Evolutionary conservation across 1,139 yeast species (phyloP).

Genomic region (Citeromyces siamensis): DNA sequence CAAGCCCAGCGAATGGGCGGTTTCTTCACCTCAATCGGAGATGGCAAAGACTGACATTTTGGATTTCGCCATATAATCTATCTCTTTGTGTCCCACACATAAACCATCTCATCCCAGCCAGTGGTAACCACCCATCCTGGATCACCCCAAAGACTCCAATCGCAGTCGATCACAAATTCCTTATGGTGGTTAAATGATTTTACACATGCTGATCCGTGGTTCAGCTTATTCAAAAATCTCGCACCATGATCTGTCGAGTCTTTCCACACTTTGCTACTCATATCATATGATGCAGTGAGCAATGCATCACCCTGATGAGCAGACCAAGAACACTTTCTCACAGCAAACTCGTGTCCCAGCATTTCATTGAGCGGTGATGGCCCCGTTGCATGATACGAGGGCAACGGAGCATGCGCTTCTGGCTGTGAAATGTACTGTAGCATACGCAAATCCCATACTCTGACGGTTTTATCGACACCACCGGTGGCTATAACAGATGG

Average conservation of each 20-base stretch:
- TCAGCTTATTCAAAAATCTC: slow-evolving; percentile 29
- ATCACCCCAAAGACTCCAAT: slow-evolving; percentile 93
- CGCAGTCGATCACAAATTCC: slow-evolving; percentile 92
- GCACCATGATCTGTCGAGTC: slow-evolving; percentile 51
- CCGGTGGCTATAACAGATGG: slow-evolving; percentile 72
- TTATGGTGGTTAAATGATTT: slow-evolving; percentile 60
- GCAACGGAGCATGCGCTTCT: slow-evolving; percentile 22
- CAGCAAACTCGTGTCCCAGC: slow-evolving; percentile 84
- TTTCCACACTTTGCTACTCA: slow-evolving; percentile 82
- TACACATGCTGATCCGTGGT: slow-evolving; percentile 31
- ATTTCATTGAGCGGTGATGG: slow-evolving; percentile 71
- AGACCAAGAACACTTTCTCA: slow-evolving; percentile 74
- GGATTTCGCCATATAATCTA: background rate
- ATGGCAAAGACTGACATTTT: background rate
- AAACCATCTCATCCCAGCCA: slow-evolving; percentile 95
- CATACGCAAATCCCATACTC: slow-evolving; percentile 85
- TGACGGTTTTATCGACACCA: slow-evolving; percentile 76
- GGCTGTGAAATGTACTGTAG: slow-evolving; percentile 29
- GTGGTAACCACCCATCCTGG: slow-evolving; percentile 94
- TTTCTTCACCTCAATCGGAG: background rate
- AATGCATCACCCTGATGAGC: slow-evolving; percentile 72
- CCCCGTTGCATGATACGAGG: slow-evolving; percentile 33
- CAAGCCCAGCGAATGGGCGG: slow-evolving; percentile 1
- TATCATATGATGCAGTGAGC: slow-evolving; percentile 77
- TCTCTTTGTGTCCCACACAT: slow-evolving; percentile 70